Base-by-base conservation (phyloP, 2,329 filamentous ascomycete species). In the Penicillium oxalicum region DNA sequence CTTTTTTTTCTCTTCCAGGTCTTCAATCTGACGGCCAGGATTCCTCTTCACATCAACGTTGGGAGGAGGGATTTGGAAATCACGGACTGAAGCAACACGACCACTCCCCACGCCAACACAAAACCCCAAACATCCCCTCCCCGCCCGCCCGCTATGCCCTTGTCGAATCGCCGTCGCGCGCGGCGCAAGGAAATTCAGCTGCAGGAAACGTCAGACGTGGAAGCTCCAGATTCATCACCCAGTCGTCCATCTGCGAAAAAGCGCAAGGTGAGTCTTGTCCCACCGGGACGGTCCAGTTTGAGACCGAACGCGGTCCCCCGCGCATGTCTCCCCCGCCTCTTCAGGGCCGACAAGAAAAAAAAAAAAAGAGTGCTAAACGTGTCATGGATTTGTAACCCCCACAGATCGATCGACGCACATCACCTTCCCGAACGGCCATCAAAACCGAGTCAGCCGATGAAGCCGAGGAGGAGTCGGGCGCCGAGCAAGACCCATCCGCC, bases 191-290 rank as follows among this genome's bases (percentile, higher is more conserved):
- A 71, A 59, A 63, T 71, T 36, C 64, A 71, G 56, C 63, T 71
- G 43, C 71, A 73, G 51, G 69, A 73, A 56, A 68, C 68, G 2
- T 72, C 71, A 27, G 72, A 75, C 45, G 68, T 64, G 49, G 73
- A 75, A 52, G 64, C 68, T 32, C 67, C 71, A 54, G 72, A 74
- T 53, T 76, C 74, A 32, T 76, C 74, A 33, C 72, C 74, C 37
- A 70, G 66, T 55, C 71, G 70, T 35, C 71, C 72, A 12, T 69
- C 73, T 24, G 64, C 66, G 45, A 76, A 75, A 61, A 75, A 74
- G 64, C 70, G 72, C 68, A 76, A 72, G 69, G 74, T 76, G 51
- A 56, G 61, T 60, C 47, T 34, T 25, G 40, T 40, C 51, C 29
- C 36, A 38, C 49, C 25, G 38, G 27, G n/a, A 35, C 24, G 28